These are phyloP conservation scores for Pisolithus microcarpus DNA, from an alignment of 768 basidiomycete species.

Conservation along the genomic window DNA sequence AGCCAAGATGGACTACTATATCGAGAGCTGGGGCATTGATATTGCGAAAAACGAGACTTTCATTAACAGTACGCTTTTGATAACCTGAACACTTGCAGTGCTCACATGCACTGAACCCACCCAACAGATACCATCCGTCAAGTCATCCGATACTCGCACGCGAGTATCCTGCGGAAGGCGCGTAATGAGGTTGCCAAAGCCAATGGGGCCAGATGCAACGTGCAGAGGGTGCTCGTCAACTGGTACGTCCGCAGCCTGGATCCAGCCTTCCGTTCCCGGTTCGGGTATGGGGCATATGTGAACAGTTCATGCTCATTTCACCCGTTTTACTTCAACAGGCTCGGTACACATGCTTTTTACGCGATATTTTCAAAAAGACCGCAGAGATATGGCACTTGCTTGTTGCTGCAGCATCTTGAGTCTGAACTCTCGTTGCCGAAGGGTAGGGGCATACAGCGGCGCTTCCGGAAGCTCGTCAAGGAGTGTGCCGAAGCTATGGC, in stretches of 20 bases:
- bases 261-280: background rate
- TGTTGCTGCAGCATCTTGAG: slow-evolving; percentile 41
- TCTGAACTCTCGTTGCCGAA: slow-evolving; percentile 45
- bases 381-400: slow-evolving; percentile 35
- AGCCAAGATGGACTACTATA: slow-evolving; percentile 82
- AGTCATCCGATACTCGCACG: slow-evolving; percentile 50
- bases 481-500: slow-evolving; percentile 17
- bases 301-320: slow-evolving; percentile 3
- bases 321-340: slow-evolving; percentile 39
- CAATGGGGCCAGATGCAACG: slow-evolving; percentile 32
- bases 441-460: slow-evolving; percentile 34
- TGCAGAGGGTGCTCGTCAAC: slow-evolving; percentile 44
- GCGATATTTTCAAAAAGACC: slow-evolving; percentile 51
- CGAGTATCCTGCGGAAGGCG: slow-evolving; percentile 43
- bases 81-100: background rate
- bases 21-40: slow-evolving; percentile 51
- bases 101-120: too few relatives aligned
- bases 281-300: background rate
- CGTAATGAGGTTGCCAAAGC: slow-evolving; percentile 32
- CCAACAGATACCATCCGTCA: slow-evolving; percentile 53
- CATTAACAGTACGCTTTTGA: slow-evolving; percentile 41
- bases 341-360: slow-evolving; percentile 75
- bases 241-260: slow-evolving; percentile 44
- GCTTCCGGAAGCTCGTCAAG: slow-evolving; percentile 42
- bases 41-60: slow-evolving; percentile 41